Percentiles rank a stretch among this genome's conserved stretches.
phyloP scores from a whole-genome alignment of 768 basidiomycete species.

The Lentinula edodes region DNA sequence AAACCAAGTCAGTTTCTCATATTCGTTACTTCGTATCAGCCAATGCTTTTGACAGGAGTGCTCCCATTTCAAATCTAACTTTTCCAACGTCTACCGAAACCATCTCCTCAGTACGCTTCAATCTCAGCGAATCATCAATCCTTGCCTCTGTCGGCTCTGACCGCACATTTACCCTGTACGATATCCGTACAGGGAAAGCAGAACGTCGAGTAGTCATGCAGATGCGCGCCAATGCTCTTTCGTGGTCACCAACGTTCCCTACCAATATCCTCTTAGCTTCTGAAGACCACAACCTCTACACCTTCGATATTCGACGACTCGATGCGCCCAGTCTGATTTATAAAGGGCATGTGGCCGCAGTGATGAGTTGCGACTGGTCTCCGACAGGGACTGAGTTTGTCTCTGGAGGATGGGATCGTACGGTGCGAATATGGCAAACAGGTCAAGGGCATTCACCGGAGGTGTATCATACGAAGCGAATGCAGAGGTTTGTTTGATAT shows the following conservation, averaged over 20 bases:
- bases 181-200: constrained; percentile 94
- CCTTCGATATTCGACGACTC: constrained; percentile 90
- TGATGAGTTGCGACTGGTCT: constrained; percentile 96
- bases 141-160: constrained; percentile 95
- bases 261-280: constrained; percentile 91
- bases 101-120: constrained; percentile 84
- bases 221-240: constrained; percentile 85
- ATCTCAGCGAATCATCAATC: constrained; percentile 88
- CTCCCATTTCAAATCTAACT: constrained; percentile 80
- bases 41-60: constrained; percentile 46
- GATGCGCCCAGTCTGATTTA: constrained; percentile 84
- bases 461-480: constrained; percentile 97
- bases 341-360: constrained; percentile 95
- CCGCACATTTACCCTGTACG: constrained; percentile 92
- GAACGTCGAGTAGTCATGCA: constrained; percentile 90
- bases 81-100: constrained; percentile 89
- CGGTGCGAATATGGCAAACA: constrained; percentile 88
- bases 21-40: neutral
- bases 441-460: constrained; percentile 78
- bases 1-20: constrained; percentile 67
- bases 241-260: constrained; percentile 96
- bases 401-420: constrained; percentile 94
- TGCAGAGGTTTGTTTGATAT: constrained; percentile 73
- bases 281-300: constrained; percentile 97
- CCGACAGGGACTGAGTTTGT: constrained; percentile 96